Conservation (phyloP, 257 asterid genomes). For the Rubia yunnanensis region DNA sequence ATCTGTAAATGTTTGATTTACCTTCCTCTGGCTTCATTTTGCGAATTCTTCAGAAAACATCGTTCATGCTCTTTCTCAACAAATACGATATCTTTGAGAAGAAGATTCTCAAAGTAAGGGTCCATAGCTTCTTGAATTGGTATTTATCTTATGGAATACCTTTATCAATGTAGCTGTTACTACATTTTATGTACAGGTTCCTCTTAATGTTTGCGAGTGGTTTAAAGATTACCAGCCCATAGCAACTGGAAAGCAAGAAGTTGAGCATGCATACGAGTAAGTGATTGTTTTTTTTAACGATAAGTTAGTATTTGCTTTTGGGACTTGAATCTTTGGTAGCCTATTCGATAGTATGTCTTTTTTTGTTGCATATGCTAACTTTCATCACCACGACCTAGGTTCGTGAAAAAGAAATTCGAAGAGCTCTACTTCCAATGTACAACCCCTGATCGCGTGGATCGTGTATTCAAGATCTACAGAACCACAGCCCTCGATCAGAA, state of each 20-base stretch:
- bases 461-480: conserved; percentile 91
- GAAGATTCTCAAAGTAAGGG: conserved; percentile 82
- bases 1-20: not conserved
- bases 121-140: conserved; percentile 4
- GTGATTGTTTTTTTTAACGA: conserved; percentile 15
- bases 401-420: conserved; percentile 94
- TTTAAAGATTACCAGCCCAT: conserved; percentile 91
- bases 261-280: conserved; percentile 97
- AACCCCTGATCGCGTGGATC: conserved; percentile 88
- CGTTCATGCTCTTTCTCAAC: conserved; percentile 96
- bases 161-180: conserved; percentile 13
- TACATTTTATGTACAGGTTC: conserved; percentile 54
- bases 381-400: conserved; percentile 36
- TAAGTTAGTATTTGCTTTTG: not conserved
- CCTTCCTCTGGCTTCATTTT: not conserved
- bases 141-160: conserved; percentile 7
- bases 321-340: not conserved
- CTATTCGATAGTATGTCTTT: not conserved
- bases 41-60: conserved; percentile 61
- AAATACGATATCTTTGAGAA: conserved; percentile 94
- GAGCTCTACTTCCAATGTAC: conserved; percentile 91
- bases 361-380: conserved; percentile 5
- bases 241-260: conserved; percentile 92
- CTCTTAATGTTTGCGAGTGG: conserved; percentile 81
- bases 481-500: conserved; percentile 96